Evolutionary conservation across 768 basidiomycete genomes (phyloP).

Genomic region (Collybia sordida): DNA sequence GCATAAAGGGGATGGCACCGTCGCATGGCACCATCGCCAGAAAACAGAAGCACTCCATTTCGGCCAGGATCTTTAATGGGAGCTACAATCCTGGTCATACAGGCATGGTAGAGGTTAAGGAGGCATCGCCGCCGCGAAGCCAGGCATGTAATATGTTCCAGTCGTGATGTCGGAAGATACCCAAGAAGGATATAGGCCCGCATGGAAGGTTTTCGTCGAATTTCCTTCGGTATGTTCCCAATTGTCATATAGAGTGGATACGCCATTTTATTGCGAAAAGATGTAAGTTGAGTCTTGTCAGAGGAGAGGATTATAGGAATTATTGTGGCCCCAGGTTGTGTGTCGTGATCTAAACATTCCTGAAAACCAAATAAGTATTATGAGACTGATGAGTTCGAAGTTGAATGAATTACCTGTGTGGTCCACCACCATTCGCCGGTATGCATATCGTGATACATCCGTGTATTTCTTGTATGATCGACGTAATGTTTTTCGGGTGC

Average conservation of each 20-base stretch:
- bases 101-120: slow-evolving; percentile 36
- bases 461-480: too few species aligned
- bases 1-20: neutral
- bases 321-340: too few species aligned
- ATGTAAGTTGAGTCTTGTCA: slow-evolving; percentile 35
- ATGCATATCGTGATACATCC: too few species aligned
- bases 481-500: too few species aligned
- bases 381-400: too few species aligned
- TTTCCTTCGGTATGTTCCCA: too few species aligned
- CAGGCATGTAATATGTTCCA: slow-evolving; percentile 28
- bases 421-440: too few species aligned
- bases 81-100: slow-evolving; percentile 25
- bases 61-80: slow-evolving; percentile 24
- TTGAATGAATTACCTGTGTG: too few species aligned
- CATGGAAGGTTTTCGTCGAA: slow-evolving; percentile 36
- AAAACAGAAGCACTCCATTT: neutral
- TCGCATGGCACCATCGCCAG: neutral
- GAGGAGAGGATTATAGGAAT: too few species aligned
- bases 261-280: slow-evolving; percentile 38
- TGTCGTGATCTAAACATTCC: too few species aligned
- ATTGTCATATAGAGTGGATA: slow-evolving; percentile 50
- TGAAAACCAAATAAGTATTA: too few species aligned
- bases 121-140: slow-evolving; percentile 20
- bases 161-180: slow-evolving; percentile 36
- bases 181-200: slow-evolving; percentile 35